Evolutionary conservation across 2,329 filamentous ascomycete species (phyloP), one percentile per base, ranked within the genome.

Genomic region (Davidsoniella eucalypti): DNA sequence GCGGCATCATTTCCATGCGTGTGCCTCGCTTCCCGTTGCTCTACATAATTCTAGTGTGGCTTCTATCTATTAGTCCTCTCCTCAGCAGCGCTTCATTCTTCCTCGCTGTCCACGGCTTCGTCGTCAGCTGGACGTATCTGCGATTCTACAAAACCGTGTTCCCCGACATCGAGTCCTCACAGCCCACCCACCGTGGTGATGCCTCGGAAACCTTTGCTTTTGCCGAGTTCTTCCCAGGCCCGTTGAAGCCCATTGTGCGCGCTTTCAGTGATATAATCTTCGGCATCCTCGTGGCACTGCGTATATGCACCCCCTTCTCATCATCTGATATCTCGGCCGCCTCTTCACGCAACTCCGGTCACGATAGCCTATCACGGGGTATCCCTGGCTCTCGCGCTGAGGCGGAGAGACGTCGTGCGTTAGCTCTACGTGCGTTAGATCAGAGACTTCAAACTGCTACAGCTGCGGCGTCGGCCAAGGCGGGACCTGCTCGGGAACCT

Each of bases 141-240:
- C 86, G 92, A 57, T 98, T 96, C 71, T 95, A 86, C 71, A 94
- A 94, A 67, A 67, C 72, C 51, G 76, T 81, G 52, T 81, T 82
- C 59, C 78, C 79, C 50, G 79, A 83, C 58, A 75, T 83, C 54
- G 78, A 82, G 58, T 68, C 73, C 10, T 78, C 82, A 59, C 64
- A 73, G 2, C 61, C 71, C 4, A 69, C 74, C 7, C 76, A 94
- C 57, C 84, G 82, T 56, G 92, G 92, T 55, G 92, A 98, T 63
- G 86, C 92, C 36, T 93, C 85, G 64, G 92, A 98, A 65, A 94
- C 88, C 0, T 98, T 98, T 62, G 84, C 88, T 6, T 94, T 98
- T 63, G 82, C 87, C 56, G 87, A 92, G 59, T 94, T 98, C 70
- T 96, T 96, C 68, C 92, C 92, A 0, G 84, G 83, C 45, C 78